Evolutionary conservation across 2,329 filamentous ascomycete species (phyloP).

Genomic region (Myotisia sp.): DNA sequence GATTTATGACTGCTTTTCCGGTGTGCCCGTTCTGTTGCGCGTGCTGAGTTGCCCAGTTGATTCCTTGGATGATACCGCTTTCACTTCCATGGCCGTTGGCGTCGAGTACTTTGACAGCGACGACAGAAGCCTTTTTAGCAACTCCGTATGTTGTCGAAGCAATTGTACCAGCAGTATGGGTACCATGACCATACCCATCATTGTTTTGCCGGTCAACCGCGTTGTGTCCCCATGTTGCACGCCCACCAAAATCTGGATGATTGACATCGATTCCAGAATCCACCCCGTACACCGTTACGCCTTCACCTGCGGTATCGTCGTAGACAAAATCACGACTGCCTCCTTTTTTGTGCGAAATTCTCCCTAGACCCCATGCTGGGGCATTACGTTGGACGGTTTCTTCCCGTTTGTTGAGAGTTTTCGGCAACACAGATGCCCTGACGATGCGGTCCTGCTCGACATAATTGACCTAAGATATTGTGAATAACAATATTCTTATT

Average conservation of each 20-base stretch:
- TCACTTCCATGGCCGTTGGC: slow-evolving; percentile 33
- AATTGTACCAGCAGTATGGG: slow-evolving; percentile 26
- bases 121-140: slow-evolving; percentile 24
- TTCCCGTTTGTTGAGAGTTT: too few relatives aligned
- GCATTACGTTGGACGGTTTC: slow-evolving; percentile 12
- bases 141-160: slow-evolving; percentile 23
- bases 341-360: slow-evolving; percentile 19
- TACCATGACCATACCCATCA: slow-evolving; percentile 24
- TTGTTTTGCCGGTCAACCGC: slow-evolving; percentile 13
- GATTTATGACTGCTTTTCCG: slow-evolving; percentile 22
- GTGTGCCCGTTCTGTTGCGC: slow-evolving; percentile 18
- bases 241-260: slow-evolving; percentile 24
- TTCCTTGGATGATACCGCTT: slow-evolving; percentile 36
- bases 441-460: slow-evolving; percentile 10
- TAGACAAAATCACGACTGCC: slow-evolving; percentile 21
- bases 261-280: slow-evolving; percentile 26
- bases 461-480: slow-evolving; percentile 9
- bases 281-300: slow-evolving; percentile 24
- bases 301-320: slow-evolving; percentile 22
- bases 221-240: slow-evolving; percentile 24
- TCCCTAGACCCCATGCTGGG: slow-evolving; percentile 23
- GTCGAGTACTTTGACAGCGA: slow-evolving; percentile 38
- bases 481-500: neutral
- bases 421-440: neutral
- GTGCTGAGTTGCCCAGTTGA: slow-evolving; percentile 27